A percentile compares a stretch with the other conserved stretches of the same genome.
These are phyloP conservation scores for Pythium oligandrum DNA, from an alignment of 352 stramenopile species.

Conservation along the genomic window DNA sequence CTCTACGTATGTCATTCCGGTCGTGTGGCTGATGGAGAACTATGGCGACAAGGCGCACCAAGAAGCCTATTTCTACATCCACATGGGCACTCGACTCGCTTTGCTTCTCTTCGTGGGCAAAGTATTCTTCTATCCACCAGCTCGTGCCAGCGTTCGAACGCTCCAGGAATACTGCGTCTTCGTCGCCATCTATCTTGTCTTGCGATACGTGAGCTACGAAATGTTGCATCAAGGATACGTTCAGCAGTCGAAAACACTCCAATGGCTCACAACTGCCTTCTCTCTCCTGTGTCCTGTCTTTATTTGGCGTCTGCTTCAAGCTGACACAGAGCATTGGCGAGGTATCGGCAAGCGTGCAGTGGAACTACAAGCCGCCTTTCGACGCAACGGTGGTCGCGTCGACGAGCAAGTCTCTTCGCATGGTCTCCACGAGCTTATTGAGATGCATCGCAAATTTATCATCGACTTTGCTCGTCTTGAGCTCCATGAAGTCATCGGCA, in stretches of 20 bases:
- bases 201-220: slow-evolving; percentile 35
- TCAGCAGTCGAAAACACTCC: slow-evolving; percentile 27
- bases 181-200: slow-evolving; percentile 31
- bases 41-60: slow-evolving; percentile 2
- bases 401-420: slow-evolving; percentile 27
- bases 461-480: slow-evolving; percentile 73
- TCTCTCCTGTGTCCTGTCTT: slow-evolving; percentile 48
- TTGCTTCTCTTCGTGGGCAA: slow-evolving; percentile 40
- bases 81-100: slow-evolving; percentile 20
- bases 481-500: slow-evolving; percentile 45
- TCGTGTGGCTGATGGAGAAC: slow-evolving; percentile 29
- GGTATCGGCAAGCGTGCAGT: slow-evolving; percentile 51
- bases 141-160: slow-evolving; percentile 36
- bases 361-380: slow-evolving; percentile 43
- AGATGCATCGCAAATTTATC: slow-evolving; percentile 67
- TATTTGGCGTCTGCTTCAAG: slow-evolving; percentile 65
- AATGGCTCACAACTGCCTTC: slow-evolving; percentile 39
- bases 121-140: slow-evolving; percentile 33
- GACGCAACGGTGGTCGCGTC: slow-evolving; percentile 9
- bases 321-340: slow-evolving; percentile 73
- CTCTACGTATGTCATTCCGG: slow-evolving; percentile 45
- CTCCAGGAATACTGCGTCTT: slow-evolving; percentile 62
- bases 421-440: slow-evolving; percentile 59
- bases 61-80: slow-evolving; percentile 28
- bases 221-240: slow-evolving; percentile 22